Base-by-base conservation (phyloP, 805 yeast species). In the Isabelozyma rhagii region DNA sequence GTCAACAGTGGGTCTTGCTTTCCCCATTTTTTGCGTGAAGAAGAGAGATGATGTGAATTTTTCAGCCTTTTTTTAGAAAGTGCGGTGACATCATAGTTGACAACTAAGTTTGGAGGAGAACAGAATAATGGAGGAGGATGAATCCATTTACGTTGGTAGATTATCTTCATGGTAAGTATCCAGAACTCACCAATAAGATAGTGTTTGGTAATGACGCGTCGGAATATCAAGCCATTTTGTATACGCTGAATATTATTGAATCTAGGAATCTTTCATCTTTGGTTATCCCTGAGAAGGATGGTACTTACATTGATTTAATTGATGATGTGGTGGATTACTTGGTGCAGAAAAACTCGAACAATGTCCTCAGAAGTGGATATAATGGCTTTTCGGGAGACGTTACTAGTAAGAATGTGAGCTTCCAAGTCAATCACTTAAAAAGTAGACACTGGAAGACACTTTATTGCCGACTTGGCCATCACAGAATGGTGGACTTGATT, bases 361-460 rank as follows among this genome's bases (percentile, higher is more conserved):
- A 81, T 58, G 68, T 69, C 0, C 46, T 84, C 5, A 53, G 68
- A 0, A 56, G 59, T 43, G 87, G 86, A 0, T 80, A 78, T 51
- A 55, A 56, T 3, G 63, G 71, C 43, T 75, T 74, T 7, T 51
- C 67, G 8, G 59, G 68, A 0, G 55, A 62, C 6, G 59, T 67
- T 6, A 50, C 46, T 3, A 54, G 69, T 42, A 68, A 68, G 43
- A 51, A 49, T 25, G 58, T 59, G 3, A 65, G 60, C 51, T 63
- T 74, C n/a, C 64, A 65, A 21, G 70, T 72, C 3, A 64, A 70
- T 14, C 47, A 61, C 1, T 52, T 85, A 15, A 82, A 81, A 50
- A 59, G 69, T 4, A 55, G 66, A 3, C 52, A 60, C 2, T 83
- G 88, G 82, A 70, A 71, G 29, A 52, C 58, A 3, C 42, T 83